A percentile compares a stretch with the other conserved stretches of the same genome.
Conservation (phyloP, 176 grass and related monocot species). For the Lolium rigidum region DNA sequence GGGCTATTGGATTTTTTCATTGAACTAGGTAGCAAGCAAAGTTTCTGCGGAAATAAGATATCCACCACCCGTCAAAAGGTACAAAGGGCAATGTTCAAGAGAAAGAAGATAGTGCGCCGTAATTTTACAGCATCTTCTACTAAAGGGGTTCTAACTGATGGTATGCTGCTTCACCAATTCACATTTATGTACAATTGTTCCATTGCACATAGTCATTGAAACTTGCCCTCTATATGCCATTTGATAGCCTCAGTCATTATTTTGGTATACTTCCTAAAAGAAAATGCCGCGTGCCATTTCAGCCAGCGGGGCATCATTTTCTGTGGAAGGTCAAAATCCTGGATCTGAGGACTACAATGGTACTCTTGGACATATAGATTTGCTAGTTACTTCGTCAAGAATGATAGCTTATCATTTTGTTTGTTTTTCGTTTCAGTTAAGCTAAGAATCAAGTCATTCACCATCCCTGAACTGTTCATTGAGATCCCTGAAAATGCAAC, state of each 20-base stretch:
- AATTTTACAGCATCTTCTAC: slow-evolving; percentile 36
- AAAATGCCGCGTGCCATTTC: slow-evolving; percentile 35
- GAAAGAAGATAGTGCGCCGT: slow-evolving; percentile 42
- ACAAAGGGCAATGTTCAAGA: slow-evolving; percentile 63
- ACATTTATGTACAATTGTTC: not conserved
- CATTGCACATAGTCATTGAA: slow-evolving; percentile 30
- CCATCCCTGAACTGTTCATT: slow-evolving; percentile 65
- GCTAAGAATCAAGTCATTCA: slow-evolving; percentile 60
- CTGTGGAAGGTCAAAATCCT: slow-evolving; percentile 43
- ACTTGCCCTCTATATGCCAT: slow-evolving; percentile 20
- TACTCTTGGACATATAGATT: slow-evolving; percentile 35
- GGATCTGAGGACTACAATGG: slow-evolving; percentile 54
- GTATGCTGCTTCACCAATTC: slow-evolving; percentile 20
- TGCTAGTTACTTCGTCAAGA: not conserved
- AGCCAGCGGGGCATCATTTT: slow-evolving; percentile 49
- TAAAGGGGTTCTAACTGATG: slow-evolving; percentile 54
- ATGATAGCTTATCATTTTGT: not conserved
- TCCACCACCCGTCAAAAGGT: slow-evolving; percentile 61
- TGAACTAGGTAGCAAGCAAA: slow-evolving; percentile 53
- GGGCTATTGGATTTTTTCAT: slow-evolving; percentile 13
- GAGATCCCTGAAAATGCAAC: slow-evolving; percentile 72
- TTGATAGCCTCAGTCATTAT: slow-evolving; percentile 31
- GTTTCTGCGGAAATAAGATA: slow-evolving; percentile 52
- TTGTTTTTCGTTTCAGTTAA: slow-evolving; percentile 51
- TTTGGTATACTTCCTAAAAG: slow-evolving; percentile 24